A percentile compares a stretch with the other conserved stretches of the same genome.
Conservation (phyloP, 176 grass and related monocot genomes). For the Aegilops umbellulata region DNA sequence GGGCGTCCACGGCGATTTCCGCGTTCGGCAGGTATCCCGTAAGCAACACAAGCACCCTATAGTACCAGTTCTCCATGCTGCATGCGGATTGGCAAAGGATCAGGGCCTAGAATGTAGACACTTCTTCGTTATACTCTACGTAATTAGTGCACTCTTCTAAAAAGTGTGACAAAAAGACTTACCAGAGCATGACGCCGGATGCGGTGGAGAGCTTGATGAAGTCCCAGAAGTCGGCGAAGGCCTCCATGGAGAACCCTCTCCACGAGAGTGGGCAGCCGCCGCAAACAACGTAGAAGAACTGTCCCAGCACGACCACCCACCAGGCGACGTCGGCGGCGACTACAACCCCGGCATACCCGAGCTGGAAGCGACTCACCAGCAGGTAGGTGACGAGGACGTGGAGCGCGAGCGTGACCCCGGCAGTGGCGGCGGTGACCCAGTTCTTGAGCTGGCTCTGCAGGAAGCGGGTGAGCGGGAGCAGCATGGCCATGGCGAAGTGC, state of each 20-base stretch:
- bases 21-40: constrained; percentile 68
- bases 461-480: constrained; percentile 55
- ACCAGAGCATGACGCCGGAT: constrained; percentile 73
- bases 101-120: too few species aligned
- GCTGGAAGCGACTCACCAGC: not conserved
- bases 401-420: constrained; percentile 11
- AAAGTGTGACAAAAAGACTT: not conserved
- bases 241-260: constrained; percentile 55
- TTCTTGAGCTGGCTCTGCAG: constrained; percentile 72
- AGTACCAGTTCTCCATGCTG: constrained; percentile 90
- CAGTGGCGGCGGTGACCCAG: constrained; percentile 32
- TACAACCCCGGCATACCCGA: constrained; percentile 25
- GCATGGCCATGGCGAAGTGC: constrained; percentile 60
- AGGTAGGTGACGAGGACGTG: constrained; percentile 54
- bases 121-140: not conserved
- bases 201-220: constrained; percentile 53
- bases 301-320: constrained; percentile 46
- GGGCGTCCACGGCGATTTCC: constrained; percentile 69
- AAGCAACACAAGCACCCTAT: constrained; percentile 55
- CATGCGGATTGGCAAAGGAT: too few species aligned
- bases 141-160: not conserved
- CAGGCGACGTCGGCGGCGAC: constrained; percentile 39
- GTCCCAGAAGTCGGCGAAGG: constrained; percentile 57
- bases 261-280: constrained; percentile 55
- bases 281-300: constrained; percentile 26